A percentile compares a stretch with the other conserved stretches of the same genome.
Conservation (phyloP, 441 rosid species). For the Gossypium gossypioides region DNA sequence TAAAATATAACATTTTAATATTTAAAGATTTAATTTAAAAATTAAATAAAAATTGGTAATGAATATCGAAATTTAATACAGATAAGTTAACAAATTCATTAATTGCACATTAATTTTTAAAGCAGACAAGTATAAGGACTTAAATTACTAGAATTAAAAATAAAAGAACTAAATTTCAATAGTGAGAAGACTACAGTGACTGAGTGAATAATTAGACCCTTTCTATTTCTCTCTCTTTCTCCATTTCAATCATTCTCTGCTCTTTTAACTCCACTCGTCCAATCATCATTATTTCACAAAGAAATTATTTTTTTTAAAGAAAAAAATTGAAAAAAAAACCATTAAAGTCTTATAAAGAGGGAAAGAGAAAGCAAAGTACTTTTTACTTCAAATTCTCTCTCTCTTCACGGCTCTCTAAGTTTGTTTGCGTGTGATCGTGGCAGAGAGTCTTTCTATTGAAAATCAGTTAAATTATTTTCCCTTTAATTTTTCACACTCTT, state of each 20-base stretch:
- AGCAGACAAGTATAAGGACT: too few species aligned
- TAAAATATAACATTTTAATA: too few species aligned
- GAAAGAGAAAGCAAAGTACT: not conserved
- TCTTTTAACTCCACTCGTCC: conserved; percentile 24
- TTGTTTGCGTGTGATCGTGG: conserved; percentile 26
- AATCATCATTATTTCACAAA: conserved; percentile 22
- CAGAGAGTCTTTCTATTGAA: conserved; percentile 12
- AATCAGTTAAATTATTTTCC: not conserved
- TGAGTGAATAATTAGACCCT: too few species aligned
- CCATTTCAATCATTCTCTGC: conserved; percentile 33
- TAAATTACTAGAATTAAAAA: too few species aligned
- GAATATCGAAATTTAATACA: too few species aligned
- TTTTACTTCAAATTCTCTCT: conserved; percentile 21
- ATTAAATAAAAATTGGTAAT: too few species aligned
- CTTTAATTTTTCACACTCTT: not conserved
- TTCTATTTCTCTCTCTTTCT: not conserved
- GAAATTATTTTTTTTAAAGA: not conserved
- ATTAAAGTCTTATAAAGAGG: conserved; percentile 2
- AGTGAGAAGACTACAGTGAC: too few species aligned
- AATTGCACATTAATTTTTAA: too few species aligned
- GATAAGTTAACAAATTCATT: too few species aligned
- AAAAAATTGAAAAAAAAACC: not conserved
- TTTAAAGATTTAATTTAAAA: too few species aligned
- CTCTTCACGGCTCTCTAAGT: conserved; percentile 19
- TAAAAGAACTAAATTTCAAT: too few species aligned